These are phyloP conservation scores for Auricularia heimuer DNA, from an alignment of 768 basidiomycete species.

Conservation along the genomic window DNA sequence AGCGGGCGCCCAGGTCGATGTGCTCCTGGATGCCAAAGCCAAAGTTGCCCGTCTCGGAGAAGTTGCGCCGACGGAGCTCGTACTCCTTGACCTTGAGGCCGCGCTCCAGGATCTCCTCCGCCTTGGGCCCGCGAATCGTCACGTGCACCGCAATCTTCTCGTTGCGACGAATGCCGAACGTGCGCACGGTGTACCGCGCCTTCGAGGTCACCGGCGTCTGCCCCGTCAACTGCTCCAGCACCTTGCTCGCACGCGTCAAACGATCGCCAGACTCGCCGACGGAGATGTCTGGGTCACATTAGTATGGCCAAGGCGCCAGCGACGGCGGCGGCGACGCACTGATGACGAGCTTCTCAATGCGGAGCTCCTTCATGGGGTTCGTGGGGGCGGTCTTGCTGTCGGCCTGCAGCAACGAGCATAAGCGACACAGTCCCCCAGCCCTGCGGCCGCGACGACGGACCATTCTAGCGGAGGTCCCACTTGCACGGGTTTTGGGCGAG, in stretches of 20 bases:
- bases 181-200: conserved; percentile 98
- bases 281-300: conserved; percentile 71
- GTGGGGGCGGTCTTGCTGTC: conserved; percentile 80
- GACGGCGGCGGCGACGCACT: conserved; percentile 51
- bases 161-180: conserved; percentile 98
- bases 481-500: not conserved
- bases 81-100: conserved; percentile 99
- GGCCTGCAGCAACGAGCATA: conserved; percentile 37
- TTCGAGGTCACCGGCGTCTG: conserved; percentile 99
- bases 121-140: conserved; percentile 98
- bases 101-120: conserved; percentile 98
- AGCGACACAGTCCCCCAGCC: not conserved
- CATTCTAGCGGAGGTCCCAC: not conserved
- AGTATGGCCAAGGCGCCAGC: conserved; percentile 7
- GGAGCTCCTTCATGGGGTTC: conserved; percentile 94
- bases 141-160: conserved; percentile 99
- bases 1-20: conserved; percentile 97
- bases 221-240: conserved; percentile 97
- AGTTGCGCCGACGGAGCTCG: conserved; percentile 94
- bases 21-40: conserved; percentile 99
- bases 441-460: not conserved
- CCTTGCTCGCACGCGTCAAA: conserved; percentile 97
- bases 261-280: conserved; percentile 99
- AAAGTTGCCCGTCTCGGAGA: conserved; percentile 98
- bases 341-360: conserved; percentile 98